Evolutionary conservation across 495 filamentous ascomycete species (phyloP).

Genomic region (Pseudoneurospora amorphoporcata): DNA sequence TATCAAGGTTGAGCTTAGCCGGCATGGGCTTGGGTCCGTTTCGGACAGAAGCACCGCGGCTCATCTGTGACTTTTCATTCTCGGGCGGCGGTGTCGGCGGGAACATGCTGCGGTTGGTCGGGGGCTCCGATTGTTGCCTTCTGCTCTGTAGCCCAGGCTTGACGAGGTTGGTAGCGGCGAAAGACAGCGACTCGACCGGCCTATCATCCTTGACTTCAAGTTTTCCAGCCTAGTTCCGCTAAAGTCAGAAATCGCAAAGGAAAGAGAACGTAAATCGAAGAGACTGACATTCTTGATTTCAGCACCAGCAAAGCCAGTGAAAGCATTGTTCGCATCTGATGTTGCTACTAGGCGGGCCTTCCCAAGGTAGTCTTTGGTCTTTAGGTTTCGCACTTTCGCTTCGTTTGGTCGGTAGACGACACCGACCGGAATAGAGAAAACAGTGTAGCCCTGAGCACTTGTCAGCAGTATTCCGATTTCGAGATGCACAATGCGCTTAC

Average conservation of each 20-base stretch:
- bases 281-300: conserved; percentile 55
- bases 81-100: conserved; percentile 95
- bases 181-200: conserved; percentile 69
- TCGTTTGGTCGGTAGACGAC: conserved; percentile 92
- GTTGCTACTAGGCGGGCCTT: conserved; percentile 90
- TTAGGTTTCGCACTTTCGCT: conserved; percentile 96
- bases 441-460: conserved; percentile 72
- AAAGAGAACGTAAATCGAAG: neutral
- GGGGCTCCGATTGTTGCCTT: conserved; percentile 78
- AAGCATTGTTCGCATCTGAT: conserved; percentile 66
- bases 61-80: conserved; percentile 47
- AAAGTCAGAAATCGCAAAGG: conserved; percentile 15
- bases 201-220: conserved; percentile 55
- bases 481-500: conserved; percentile 34
- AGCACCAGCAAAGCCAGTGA: conserved; percentile 64
- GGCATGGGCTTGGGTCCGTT: conserved; percentile 44
- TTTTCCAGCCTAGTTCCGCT: conserved; percentile 5
- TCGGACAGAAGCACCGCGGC: conserved; percentile 43
- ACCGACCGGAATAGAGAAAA: conserved; percentile 96
- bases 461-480: conserved; percentile 16
- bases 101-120: conserved; percentile 72
- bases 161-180: conserved; percentile 81
- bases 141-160: conserved; percentile 68
- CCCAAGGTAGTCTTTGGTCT: conserved; percentile 92
- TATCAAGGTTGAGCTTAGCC: conserved; percentile 44